phyloP scores from a whole-genome alignment of 192 early-diverging fungal species.

The Linnemannia elongata region DNA sequence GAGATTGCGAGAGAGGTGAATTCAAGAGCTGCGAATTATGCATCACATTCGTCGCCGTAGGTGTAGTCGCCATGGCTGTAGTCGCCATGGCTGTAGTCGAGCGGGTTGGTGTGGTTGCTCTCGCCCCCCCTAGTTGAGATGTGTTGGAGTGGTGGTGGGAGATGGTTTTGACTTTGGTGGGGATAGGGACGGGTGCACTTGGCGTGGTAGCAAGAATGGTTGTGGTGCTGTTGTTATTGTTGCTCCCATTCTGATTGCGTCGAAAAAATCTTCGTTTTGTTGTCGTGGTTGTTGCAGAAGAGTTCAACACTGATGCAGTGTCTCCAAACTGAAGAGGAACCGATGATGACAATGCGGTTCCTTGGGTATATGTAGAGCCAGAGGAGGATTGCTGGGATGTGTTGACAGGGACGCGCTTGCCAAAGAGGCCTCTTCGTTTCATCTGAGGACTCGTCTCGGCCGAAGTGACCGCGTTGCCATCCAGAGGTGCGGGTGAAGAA shows the following conservation, averaged over 20 bases:
- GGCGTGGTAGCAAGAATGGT: not conserved
- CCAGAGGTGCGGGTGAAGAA: not conserved
- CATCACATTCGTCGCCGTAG: not conserved
- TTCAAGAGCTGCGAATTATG: conserved; percentile 14
- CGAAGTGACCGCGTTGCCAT: not conserved
- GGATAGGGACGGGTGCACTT: conserved; percentile 19
- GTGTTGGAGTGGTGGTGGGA: not conserved
- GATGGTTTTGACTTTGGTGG: not conserved
- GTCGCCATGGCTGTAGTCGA: not conserved
- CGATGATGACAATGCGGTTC: not conserved
- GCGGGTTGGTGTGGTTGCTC: not conserved
- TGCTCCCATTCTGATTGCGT: conserved; percentile 3
- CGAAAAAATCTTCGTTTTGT: conserved; percentile 15
- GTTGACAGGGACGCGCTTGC: conserved; percentile 27
- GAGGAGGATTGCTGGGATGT: not conserved
- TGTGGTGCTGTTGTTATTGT: not conserved
- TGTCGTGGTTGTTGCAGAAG: not conserved
- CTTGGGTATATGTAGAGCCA: conserved; percentile 1
- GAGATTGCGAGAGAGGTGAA: conserved; percentile 11
- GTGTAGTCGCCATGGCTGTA: not conserved
- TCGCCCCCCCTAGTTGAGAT: not conserved
- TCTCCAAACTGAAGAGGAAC: not conserved
- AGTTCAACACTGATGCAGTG: not conserved
- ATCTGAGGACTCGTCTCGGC: conserved; percentile 36
- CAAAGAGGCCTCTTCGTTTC: conserved; percentile 51